Base-by-base conservation (phyloP, 1,284 basidiomycete genomes). In the Puccinia sorghi region DNA sequence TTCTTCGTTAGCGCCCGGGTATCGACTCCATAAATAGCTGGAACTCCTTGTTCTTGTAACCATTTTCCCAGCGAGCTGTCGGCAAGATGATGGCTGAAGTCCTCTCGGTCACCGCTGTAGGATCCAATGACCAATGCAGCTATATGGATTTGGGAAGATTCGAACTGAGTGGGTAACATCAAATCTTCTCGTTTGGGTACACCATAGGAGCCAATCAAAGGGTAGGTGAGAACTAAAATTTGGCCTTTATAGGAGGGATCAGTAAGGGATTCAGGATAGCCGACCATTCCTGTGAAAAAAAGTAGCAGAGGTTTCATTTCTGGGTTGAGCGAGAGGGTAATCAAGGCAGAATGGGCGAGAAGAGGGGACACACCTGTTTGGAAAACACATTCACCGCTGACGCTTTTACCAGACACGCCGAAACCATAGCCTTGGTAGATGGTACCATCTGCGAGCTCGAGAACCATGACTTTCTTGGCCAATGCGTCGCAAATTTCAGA, bases 191-290 rank as follows among this genome's bases (percentile, higher is more conserved):
- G 32, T 70, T 79, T 63, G 75, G 97, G 97, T n/a, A 99, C 95
- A 85, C 97, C 97, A 84, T 99, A 99, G 86, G 98, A 98, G 77
- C 97, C 97, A 82, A 98, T 88, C 82, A 99, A 88, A 5, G 97
- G 97, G 86, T 97, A 99, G 6, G 97, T 99, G 82, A 99, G 88
- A 80, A 99, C 91, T 80, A 99, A 90, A 84, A 99, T 99, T 86
- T 99, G 97, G 71, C 94, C 94, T 85, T 96, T 91, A 86, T 99
- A 99, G 2, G 97, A 99, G 20, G 97, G 97, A 86, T 99, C 97
- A 70, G 97, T 99, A 81, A 99, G 87, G 20, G 97, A 98, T 85
- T 99, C 97, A 80, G 94, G 95, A 86, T 99, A 99, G 64, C 97
- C 97, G 80, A 99, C 94, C 96, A 99, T 97, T 79, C 95, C 95